phyloP scores from a whole-genome alignment of 768 basidiomycete genomes.

The Pulveroboletus sp. region DNA sequence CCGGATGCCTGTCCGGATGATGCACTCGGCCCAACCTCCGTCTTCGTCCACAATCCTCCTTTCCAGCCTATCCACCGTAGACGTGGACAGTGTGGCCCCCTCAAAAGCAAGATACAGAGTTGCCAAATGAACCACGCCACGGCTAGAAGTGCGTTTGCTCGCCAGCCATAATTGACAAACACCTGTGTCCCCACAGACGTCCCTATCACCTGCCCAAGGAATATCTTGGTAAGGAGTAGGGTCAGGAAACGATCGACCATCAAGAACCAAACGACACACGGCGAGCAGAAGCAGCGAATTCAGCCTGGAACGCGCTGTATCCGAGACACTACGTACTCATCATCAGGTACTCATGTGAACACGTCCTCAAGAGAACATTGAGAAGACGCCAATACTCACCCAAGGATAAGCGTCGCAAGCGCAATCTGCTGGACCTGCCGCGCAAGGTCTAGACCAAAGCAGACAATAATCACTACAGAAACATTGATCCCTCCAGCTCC shows the following conservation, averaged over 20 bases:
- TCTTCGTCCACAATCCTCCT: not conserved
- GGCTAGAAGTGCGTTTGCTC: constrained; percentile 50
- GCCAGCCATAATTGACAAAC: constrained; percentile 66
- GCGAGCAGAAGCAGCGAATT: constrained; percentile 70
- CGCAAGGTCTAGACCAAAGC: constrained; percentile 64
- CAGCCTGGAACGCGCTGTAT: constrained; percentile 56
- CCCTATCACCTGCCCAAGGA: constrained; percentile 77
- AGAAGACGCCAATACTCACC: constrained; percentile 15
- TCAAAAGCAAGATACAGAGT: constrained; percentile 49
- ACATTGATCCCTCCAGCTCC: constrained; percentile 64
- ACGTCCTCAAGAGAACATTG: not conserved
- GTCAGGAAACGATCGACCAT: not conserved
- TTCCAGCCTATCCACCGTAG: constrained; percentile 51
- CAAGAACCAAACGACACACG: constrained; percentile 31
- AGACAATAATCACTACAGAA: constrained; percentile 60
- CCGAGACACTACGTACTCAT: constrained; percentile 19
- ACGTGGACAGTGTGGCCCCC: constrained; percentile 52
- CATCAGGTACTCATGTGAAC: not conserved
- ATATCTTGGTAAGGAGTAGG: constrained; percentile 34
- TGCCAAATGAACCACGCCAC: constrained; percentile 55
- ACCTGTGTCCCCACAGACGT: constrained; percentile 70
- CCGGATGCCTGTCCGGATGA: not conserved
- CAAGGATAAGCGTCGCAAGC: constrained; percentile 52
- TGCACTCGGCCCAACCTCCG: not conserved
- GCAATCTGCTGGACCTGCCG: constrained; percentile 66